A percentile compares a stretch with the other conserved stretches of the same genome.
These are phyloP conservation scores for Exophiala oligosperma DNA, from an alignment of 2,329 filamentous ascomycete species.

Conservation along the genomic window DNA sequence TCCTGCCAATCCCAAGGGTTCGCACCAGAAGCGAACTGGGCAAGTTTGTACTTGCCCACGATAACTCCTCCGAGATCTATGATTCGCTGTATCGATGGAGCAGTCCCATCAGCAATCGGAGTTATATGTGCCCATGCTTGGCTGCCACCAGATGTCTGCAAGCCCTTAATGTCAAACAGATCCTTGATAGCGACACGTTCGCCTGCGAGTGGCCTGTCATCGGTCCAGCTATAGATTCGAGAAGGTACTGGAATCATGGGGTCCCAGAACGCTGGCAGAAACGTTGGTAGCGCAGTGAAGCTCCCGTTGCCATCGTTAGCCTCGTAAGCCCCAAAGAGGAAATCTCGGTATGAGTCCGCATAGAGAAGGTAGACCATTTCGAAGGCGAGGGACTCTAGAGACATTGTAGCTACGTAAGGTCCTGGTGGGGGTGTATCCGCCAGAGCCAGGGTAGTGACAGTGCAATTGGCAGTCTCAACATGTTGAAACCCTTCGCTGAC, in stretches of 20 bases:
- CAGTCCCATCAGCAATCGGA: constrained; percentile 11
- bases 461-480: background rate
- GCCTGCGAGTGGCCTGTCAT: constrained; percentile 18
- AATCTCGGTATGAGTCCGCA: constrained; percentile 10
- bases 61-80: constrained; percentile 22
- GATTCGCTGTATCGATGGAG: constrained; percentile 20
- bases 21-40: constrained; percentile 23
- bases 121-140: constrained; percentile 15
- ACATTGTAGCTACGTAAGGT: constrained; percentile 7
- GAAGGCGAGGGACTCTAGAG: background rate
- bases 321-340: constrained; percentile 10
- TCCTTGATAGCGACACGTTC: constrained; percentile 25
- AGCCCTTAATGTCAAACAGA: constrained; percentile 19
- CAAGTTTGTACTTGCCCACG: constrained; percentile 21
- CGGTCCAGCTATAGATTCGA: constrained; percentile 25
- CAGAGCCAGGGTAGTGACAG: background rate
- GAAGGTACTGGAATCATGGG: constrained; percentile 23
- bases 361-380: constrained; percentile 6
- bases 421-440: background rate
- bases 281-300: background rate
- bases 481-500: background rate
- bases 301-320: background rate
- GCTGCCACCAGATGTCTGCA: constrained; percentile 22
- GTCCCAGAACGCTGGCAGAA: background rate
- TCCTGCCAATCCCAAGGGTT: constrained; percentile 33